A percentile compares a stretch with the other conserved stretches of the same genome.
Conservation (phyloP, 768 basidiomycete genomes). For the Lentinula aciculospora region DNA sequence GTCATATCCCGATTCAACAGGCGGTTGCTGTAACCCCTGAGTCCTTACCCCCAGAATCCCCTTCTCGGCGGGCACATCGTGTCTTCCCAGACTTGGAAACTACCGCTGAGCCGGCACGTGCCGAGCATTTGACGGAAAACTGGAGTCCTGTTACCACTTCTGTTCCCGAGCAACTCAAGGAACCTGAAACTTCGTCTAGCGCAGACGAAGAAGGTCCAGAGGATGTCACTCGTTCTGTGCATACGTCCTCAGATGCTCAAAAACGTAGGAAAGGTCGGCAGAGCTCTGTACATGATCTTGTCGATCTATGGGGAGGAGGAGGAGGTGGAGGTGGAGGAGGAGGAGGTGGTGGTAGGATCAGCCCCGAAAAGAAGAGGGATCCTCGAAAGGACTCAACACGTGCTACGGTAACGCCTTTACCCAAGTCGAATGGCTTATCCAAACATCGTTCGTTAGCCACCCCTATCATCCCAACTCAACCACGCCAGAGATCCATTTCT, state of each 20-base stretch:
- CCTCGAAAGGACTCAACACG: constrained; percentile 9
- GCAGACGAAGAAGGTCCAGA: constrained; percentile 57
- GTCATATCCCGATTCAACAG: constrained; percentile 31
- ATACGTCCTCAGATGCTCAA: constrained; percentile 8
- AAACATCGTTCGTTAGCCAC: constrained; percentile 5
- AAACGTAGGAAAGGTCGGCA: constrained; percentile 53
- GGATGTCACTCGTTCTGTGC: constrained; percentile 28
- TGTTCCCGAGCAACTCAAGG: constrained; percentile 19
- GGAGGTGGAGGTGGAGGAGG: constrained; percentile 20
- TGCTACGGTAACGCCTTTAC: constrained; percentile 10
- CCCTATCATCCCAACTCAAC: constrained; percentile 5
- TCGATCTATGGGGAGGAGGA: constrained; percentile 72
- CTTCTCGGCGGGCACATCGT: constrained; percentile 26
- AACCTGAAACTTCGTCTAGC: constrained; percentile 47
- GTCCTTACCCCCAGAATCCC: constrained; percentile 21
- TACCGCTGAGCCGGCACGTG: constrained; percentile 6
- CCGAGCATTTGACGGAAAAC: constrained; percentile 32
- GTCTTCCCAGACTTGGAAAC: constrained; percentile 12
- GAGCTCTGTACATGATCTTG: constrained; percentile 79
- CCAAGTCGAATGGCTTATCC: neutral
- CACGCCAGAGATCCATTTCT: constrained; percentile 13
- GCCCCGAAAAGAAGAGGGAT: constrained; percentile 7
- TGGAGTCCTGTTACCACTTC: constrained; percentile 35
- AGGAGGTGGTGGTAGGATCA: constrained; percentile 9
- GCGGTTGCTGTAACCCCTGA: constrained; percentile 22